Evolutionary conservation across 495 filamentous ascomycete species (phyloP).

Genomic region (Neurospora pannonica): DNA sequence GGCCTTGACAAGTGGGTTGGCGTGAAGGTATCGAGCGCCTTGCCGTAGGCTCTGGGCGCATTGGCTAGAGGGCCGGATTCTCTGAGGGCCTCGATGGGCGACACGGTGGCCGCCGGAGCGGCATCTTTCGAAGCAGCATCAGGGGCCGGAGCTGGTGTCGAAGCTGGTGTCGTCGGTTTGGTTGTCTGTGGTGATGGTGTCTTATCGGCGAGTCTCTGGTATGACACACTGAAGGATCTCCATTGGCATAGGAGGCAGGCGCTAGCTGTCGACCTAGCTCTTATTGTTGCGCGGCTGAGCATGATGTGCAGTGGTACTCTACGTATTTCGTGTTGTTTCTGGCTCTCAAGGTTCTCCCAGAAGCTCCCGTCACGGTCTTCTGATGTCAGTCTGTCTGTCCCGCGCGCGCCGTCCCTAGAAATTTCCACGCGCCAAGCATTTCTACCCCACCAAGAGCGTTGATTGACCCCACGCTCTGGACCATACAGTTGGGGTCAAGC

Average conservation of each 20-base stretch:
- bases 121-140: conserved; percentile 1
- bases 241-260: conserved; percentile 40
- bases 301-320: conserved; percentile 12
- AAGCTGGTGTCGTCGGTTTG: conserved; percentile 3
- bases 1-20: conserved; percentile 66
- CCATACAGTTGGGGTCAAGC: background rate
- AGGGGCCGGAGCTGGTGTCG: background rate
- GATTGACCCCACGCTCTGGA: background rate
- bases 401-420: conserved; percentile 11
- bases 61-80: conserved; percentile 29
- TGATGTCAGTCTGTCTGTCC: background rate
- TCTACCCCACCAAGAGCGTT: background rate
- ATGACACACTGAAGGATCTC: conserved; percentile 36
- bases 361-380: background rate
- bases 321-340: background rate
- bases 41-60: conserved; percentile 46
- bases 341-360: background rate
- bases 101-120: background rate
- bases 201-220: conserved; percentile 28
- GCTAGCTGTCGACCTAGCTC: conserved; percentile 4
- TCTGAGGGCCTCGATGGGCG: conserved; percentile 1
- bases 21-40: conserved; percentile 48
- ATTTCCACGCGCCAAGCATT: conserved; percentile 14
- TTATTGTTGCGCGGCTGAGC: conserved; percentile 12
- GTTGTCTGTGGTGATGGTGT: conserved; percentile 5